These are phyloP conservation scores for Paecilomyces formosus DNA, from an alignment of 2,329 filamentous ascomycete species.

Conservation along the genomic window DNA sequence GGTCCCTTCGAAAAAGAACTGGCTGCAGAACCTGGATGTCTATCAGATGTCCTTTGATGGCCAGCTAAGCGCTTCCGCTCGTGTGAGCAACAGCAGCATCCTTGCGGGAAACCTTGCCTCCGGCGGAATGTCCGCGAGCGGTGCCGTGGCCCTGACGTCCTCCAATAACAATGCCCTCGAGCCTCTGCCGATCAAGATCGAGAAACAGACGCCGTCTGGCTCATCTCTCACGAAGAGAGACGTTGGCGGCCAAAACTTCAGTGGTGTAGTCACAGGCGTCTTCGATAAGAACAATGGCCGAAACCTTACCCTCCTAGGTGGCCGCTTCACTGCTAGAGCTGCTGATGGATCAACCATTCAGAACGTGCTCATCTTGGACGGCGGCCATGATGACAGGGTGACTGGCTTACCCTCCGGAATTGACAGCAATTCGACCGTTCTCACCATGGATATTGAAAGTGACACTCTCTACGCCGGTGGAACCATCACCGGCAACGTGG, in stretches of 20 bases:
- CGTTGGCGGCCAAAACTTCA: slow-evolving; percentile 38
- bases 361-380: slow-evolving; percentile 78
- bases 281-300: slow-evolving; percentile 64
- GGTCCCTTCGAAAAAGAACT: slow-evolving; percentile 78
- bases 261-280: slow-evolving; percentile 67
- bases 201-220: slow-evolving; percentile 15
- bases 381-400: slow-evolving; percentile 57
- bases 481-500: slow-evolving; percentile 61
- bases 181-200: slow-evolving; percentile 44
- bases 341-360: slow-evolving; percentile 64
- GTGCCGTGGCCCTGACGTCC: slow-evolving; percentile 58
- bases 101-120: slow-evolving; percentile 80
- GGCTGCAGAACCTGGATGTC: slow-evolving; percentile 72
- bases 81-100: slow-evolving; percentile 51
- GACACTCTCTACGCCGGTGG: slow-evolving; percentile 77
- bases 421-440: slow-evolving; percentile 65
- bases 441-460: slow-evolving; percentile 59
- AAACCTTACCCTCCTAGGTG: slow-evolving; percentile 82
- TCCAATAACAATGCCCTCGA: slow-evolving; percentile 28
- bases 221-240: slow-evolving; percentile 38
- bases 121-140: slow-evolving; percentile 63
- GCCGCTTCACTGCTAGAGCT: slow-evolving; percentile 69
- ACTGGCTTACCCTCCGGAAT: slow-evolving; percentile 60
- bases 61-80: slow-evolving; percentile 62
- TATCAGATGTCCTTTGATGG: slow-evolving; percentile 63